Conservation (phyloP, 169 alveolate genomes). For the Eimeria falciformis region DNA sequence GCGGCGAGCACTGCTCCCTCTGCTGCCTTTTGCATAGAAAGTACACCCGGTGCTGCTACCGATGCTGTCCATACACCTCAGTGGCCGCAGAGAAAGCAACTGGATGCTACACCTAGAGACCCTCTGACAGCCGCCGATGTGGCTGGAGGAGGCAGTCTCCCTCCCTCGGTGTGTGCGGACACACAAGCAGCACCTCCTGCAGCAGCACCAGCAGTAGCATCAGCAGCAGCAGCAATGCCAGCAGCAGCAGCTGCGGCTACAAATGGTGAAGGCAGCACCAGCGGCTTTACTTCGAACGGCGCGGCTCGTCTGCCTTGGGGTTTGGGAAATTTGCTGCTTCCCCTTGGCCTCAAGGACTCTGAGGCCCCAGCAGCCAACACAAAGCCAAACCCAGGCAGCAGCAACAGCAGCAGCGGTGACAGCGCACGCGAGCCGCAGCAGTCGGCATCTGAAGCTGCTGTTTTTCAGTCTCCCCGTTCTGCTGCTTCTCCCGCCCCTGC, state of each 20-base stretch:
- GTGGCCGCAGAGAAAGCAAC: conserved; percentile 56
- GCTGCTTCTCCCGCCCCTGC: neutral
- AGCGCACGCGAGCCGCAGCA: neutral
- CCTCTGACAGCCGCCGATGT: neutral
- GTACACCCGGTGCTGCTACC: conserved; percentile 40
- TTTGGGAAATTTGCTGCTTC: neutral
- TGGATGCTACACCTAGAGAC: neutral
- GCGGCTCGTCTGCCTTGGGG: too few species aligned
- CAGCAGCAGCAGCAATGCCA: too few species aligned
- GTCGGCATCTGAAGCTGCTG: too few species aligned
- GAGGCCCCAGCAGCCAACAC: neutral
- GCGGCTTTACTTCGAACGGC: neutral
- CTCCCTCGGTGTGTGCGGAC: neutral
- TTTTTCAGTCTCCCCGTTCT: too few species aligned
- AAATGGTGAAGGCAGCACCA: conserved; percentile 11
- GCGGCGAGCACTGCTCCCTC: conserved; percentile 68
- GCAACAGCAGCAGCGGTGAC: neutral
- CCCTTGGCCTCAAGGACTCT: neutral
- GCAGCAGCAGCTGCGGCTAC: neutral
- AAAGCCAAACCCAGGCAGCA: neutral
- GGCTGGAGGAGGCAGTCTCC: neutral
- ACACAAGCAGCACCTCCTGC: too few species aligned
- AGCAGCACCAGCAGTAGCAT: too few species aligned
- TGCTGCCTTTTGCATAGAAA: conserved; percentile 45
- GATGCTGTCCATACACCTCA: neutral